Conservation (phyloP, 2,329 filamentous ascomycete species). For the Dactylellina sp. region DNA sequence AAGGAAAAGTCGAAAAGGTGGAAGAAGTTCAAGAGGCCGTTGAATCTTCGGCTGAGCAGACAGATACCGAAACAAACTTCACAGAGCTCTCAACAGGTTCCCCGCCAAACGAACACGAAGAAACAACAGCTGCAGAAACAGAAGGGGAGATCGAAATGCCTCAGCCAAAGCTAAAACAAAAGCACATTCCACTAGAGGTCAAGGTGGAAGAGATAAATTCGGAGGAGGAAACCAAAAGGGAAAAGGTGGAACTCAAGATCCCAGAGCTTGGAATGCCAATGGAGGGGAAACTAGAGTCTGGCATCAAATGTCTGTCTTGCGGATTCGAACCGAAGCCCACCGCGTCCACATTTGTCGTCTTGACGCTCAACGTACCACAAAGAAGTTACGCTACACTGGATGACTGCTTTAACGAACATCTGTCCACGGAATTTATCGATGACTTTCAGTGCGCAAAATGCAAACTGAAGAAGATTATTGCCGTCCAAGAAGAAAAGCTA, state of each 20-base stretch:
- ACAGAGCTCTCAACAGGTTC: slow-evolving; percentile 19
- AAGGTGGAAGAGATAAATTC: slow-evolving; percentile 29
- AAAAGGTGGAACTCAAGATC: slow-evolving; percentile 34
- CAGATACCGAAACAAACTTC: slow-evolving; percentile 24
- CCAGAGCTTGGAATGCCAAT: slow-evolving; percentile 81
- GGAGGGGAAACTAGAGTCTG: slow-evolving; percentile 91
- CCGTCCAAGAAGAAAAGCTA: slow-evolving; percentile 72
- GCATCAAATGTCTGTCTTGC: slow-evolving; percentile 91
- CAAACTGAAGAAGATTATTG: slow-evolving; percentile 81
- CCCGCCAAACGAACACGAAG: slow-evolving; percentile 29
- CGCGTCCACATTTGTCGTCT: slow-evolving; percentile 85
- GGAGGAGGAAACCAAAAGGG: slow-evolving; percentile 6
- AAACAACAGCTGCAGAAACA: slow-evolving; percentile 24
- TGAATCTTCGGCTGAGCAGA: slow-evolving; percentile 21
- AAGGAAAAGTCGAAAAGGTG: background rate
- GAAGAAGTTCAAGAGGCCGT: slow-evolving; percentile 21
- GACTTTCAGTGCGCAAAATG: slow-evolving; percentile 97
- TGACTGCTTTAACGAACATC: slow-evolving; percentile 89
- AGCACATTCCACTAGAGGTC: slow-evolving; percentile 45
- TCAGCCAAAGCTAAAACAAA: slow-evolving; percentile 25
- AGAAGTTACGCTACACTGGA: slow-evolving; percentile 82
- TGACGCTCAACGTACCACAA: slow-evolving; percentile 92
- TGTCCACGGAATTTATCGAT: slow-evolving; percentile 95
- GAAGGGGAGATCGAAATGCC: slow-evolving; percentile 13
- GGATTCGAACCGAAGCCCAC: slow-evolving; percentile 87